phyloP scores from a whole-genome alignment of 2,329 filamentous ascomycete genomes.

The Lachnellula willkommii region DNA sequence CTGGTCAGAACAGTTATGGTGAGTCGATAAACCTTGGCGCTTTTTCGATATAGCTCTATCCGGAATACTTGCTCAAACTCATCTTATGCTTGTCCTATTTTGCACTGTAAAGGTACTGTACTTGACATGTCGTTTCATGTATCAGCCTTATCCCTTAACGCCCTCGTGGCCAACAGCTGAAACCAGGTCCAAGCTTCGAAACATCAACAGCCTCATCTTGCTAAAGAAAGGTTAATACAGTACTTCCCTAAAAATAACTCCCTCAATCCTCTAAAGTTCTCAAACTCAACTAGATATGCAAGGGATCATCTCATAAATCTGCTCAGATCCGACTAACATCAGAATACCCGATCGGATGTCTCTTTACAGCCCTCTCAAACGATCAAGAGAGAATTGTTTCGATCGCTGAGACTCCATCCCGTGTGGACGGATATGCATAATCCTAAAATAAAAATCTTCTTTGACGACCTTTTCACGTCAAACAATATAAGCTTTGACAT shows the following conservation, averaged over 20 bases:
- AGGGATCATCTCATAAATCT: background rate
- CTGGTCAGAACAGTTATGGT: too few relatives aligned
- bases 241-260: background rate
- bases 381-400: background rate
- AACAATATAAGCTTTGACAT: background rate
- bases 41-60: too few relatives aligned
- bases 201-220: slow-evolving; percentile 19
- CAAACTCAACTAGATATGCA: background rate
- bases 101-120: background rate
- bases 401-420: background rate
- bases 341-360: background rate
- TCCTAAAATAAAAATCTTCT: background rate
- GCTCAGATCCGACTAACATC: background rate
- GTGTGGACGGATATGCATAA: background rate
- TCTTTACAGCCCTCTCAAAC: background rate
- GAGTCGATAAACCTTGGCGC: background rate
- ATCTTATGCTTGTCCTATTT: background rate
- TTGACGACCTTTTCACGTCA: background rate
- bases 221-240: background rate
- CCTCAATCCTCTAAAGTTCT: background rate
- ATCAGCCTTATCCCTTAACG: slow-evolving; percentile 8
- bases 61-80: background rate
- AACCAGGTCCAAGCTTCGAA: slow-evolving; percentile 21
- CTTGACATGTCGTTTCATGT: slow-evolving; percentile 2
- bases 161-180: slow-evolving; percentile 7